Percentiles rank a stretch among this genome's conserved stretches.
Conservation (phyloP, 73 alveolate genomes). For the Breviolum minutum region DNA sequence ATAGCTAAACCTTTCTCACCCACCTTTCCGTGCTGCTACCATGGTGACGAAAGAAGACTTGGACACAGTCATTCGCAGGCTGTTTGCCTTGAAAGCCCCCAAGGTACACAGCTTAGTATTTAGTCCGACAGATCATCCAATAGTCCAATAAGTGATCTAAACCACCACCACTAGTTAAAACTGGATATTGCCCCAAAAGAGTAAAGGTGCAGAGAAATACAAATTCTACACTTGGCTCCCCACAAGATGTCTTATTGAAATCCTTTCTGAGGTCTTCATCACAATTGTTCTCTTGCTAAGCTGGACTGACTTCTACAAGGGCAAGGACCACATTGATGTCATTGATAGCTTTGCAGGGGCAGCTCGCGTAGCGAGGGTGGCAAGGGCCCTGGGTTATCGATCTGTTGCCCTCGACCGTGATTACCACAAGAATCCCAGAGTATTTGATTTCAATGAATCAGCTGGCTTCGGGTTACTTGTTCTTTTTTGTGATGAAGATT, state of each 20-base stretch:
- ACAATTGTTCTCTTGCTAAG: background rate
- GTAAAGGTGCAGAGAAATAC: background rate
- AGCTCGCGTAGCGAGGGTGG: background rate
- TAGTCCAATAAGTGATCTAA: background rate
- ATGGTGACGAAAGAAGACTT: background rate
- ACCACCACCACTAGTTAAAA: background rate
- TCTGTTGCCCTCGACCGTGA: background rate
- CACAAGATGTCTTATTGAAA: too few species aligned
- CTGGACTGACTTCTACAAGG: background rate
- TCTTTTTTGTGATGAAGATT: background rate
- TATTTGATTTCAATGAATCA: background rate
- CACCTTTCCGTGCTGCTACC: background rate
- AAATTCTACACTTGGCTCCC: too few species aligned
- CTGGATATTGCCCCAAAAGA: background rate
- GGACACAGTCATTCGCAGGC: background rate
- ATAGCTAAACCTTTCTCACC: background rate
- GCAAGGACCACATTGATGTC: background rate
- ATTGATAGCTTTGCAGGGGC: constrained; percentile 15
- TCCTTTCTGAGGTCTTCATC: background rate
- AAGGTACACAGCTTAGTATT: background rate
- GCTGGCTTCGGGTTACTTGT: background rate
- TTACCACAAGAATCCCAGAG: background rate
- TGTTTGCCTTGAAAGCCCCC: background rate
- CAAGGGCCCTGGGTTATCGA: background rate
- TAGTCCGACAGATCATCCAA: too few species aligned